Evolutionary conservation across 2,329 filamentous ascomycete species (phyloP).

Genomic region (Alternaria atra): DNA sequence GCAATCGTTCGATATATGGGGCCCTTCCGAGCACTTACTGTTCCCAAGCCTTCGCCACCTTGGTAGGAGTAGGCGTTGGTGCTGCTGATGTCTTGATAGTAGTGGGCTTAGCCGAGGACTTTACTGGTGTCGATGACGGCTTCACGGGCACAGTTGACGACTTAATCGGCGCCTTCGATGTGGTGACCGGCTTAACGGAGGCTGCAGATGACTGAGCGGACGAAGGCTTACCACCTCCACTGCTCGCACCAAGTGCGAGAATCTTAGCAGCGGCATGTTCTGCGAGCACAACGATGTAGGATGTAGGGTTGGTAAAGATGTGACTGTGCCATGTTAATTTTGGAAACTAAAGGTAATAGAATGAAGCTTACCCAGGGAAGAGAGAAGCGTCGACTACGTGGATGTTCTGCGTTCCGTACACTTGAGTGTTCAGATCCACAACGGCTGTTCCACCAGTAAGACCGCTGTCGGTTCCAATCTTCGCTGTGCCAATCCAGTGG

Average conservation of each 20-base stretch:
- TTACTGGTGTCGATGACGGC: slow-evolving; percentile 6
- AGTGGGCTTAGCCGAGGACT: neutral
- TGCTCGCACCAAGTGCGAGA: slow-evolving; percentile 32
- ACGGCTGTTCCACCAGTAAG: slow-evolving; percentile 56
- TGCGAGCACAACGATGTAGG: slow-evolving; percentile 48
- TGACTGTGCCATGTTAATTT: slow-evolving; percentile 34
- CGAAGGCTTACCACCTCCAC: slow-evolving; percentile 13
- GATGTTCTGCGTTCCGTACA: slow-evolving; percentile 58
- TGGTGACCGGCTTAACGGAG: slow-evolving; percentile 11
- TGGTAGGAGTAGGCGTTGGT: slow-evolving; percentile 1
- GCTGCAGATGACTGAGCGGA: slow-evolving; percentile 1
- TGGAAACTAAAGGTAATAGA: neutral
- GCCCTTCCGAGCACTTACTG: slow-evolving; percentile 4
- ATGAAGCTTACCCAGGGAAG: slow-evolving; percentile 52
- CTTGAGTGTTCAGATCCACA: slow-evolving; percentile 61
- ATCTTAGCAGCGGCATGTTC: slow-evolving; percentile 53
- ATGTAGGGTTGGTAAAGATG: slow-evolving; percentile 50
- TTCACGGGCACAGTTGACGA: slow-evolving; percentile 2
- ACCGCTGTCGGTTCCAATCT: slow-evolving; percentile 59
- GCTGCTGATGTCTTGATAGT: neutral
- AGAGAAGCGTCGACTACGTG: slow-evolving; percentile 59
- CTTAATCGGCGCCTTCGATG: slow-evolving; percentile 7
- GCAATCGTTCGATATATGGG: neutral
- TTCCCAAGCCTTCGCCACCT: slow-evolving; percentile 5
- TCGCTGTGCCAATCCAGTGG: slow-evolving; percentile 65